Conservation (phyloP, 2,329 filamentous ascomycete genomes). For the Cercospora sp. region DNA sequence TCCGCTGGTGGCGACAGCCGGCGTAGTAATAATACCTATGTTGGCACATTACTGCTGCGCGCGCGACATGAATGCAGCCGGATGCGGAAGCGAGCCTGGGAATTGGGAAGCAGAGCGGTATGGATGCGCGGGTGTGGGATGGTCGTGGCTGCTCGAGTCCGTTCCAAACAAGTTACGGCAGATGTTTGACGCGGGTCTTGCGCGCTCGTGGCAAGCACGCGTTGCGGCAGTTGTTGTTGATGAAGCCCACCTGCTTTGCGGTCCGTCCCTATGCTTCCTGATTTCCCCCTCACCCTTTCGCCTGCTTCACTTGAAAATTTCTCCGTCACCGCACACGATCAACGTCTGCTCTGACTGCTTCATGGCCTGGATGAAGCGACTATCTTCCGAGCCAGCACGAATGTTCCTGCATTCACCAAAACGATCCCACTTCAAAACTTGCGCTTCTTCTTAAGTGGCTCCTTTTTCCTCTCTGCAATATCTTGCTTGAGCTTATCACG, state of each 20-base stretch:
- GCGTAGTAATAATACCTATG: slow-evolving; percentile 38
- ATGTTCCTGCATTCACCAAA: neutral
- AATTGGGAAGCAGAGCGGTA: neutral
- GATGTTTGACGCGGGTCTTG: neutral
- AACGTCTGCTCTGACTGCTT: neutral
- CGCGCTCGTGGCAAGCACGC: slow-evolving; percentile 12
- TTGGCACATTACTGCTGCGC: slow-evolving; percentile 34
- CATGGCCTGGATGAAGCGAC: neutral
- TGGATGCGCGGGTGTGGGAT: neutral
- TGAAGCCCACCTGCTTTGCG: slow-evolving; percentile 1
- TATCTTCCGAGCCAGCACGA: neutral
- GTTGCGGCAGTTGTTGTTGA: neutral
- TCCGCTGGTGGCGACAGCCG: slow-evolving; percentile 36
- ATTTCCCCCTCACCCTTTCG: neutral
- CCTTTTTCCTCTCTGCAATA: slow-evolving; percentile 54
- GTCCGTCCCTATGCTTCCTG: neutral
- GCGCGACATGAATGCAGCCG: slow-evolving; percentile 14
- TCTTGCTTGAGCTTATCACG: slow-evolving; percentile 58
- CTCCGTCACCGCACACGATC: neutral
- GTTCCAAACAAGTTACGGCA: neutral
- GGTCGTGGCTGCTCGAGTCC: slow-evolving; percentile 10
- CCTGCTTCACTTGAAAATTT: neutral
- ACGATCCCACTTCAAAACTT: slow-evolving; percentile 49
- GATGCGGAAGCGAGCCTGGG: neutral
- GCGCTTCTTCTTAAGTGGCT: slow-evolving; percentile 58